Conservation (phyloP, 768 basidiomycete genomes). For the Leccinum olivaceopallidum region DNA sequence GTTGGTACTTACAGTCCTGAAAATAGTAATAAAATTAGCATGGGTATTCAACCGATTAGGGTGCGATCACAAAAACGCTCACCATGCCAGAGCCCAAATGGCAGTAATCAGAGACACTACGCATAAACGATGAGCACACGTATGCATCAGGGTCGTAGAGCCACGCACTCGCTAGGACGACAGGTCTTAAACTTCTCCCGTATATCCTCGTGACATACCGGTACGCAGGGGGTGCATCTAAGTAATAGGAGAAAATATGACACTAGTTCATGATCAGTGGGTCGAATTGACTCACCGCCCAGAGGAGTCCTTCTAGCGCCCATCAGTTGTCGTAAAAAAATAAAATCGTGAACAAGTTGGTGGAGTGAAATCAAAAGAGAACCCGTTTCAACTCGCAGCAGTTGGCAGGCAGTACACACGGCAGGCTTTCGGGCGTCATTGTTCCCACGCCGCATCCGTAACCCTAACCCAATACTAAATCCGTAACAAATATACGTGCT, state of each 20-base stretch:
- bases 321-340: conserved; percentile 14
- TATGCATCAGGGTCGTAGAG: background rate
- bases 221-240: conserved; percentile 55
- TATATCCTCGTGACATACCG: conserved; percentile 60
- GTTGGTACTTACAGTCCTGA: conserved; percentile 25
- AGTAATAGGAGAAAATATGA: background rate
- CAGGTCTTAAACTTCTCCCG: conserved; percentile 56
- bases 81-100: conserved; percentile 67
- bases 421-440: conserved; percentile 19
- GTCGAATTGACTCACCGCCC: conserved; percentile 13
- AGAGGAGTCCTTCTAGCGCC: conserved; percentile 11
- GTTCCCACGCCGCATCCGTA: conserved; percentile 25
- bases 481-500: background rate
- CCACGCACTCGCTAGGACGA: conserved; percentile 49
- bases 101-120: conserved; percentile 46
- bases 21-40: background rate
- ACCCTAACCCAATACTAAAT: conserved; percentile 1
- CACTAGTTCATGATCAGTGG: background rate
- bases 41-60: background rate
- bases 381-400: background rate
- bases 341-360: background rate
- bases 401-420: background rate
- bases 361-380: conserved; percentile 1
- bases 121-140: background rate
- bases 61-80: conserved; percentile 29